Evolutionary conservation across 192 early-diverging fungal genomes (phyloP).

Genomic region (Mortierella claussenii): DNA sequence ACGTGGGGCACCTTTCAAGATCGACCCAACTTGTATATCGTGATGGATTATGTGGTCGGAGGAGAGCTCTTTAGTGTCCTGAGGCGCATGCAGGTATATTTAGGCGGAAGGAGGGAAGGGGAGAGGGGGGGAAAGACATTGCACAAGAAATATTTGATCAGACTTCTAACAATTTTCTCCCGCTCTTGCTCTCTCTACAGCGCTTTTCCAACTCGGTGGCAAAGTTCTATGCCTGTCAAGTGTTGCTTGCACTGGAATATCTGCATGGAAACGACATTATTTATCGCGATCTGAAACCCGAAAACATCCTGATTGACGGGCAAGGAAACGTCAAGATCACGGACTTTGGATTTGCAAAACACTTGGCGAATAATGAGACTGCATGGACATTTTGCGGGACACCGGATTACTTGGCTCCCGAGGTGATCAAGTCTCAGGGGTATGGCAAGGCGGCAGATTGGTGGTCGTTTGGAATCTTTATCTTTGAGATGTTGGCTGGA

Average conservation of each 20-base stretch:
- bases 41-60: conserved; percentile 95
- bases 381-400: conserved; percentile 92
- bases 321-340: conserved; percentile 87
- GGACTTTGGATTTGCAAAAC: conserved; percentile 89
- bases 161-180: too few relatives aligned
- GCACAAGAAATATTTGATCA: too few relatives aligned
- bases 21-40: conserved; percentile 87
- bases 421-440: conserved; percentile 77
- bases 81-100: conserved; percentile 77
- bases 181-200: too few relatives aligned
- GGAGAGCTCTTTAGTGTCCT: conserved; percentile 89
- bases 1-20: conserved; percentile 97
- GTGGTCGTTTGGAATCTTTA: conserved; percentile 73
- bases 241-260: conserved; percentile 81
- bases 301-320: conserved; percentile 79
- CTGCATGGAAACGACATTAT: conserved; percentile 80
- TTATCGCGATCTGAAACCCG: conserved; percentile 87
- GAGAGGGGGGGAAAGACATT: too few relatives aligned
- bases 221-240: conserved; percentile 81
- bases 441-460: conserved; percentile 77
- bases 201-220: conserved; percentile 78
- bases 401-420: conserved; percentile 77
- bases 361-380: conserved; percentile 75
- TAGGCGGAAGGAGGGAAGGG: too few relatives aligned
- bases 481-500: conserved; percentile 79